Percentiles rank a stretch among this genome's conserved stretches.
These are phyloP conservation scores for Cutaneotrichosporon sp. DNA, from an alignment of 1,284 basidiomycete species.

Conservation along the genomic window DNA sequence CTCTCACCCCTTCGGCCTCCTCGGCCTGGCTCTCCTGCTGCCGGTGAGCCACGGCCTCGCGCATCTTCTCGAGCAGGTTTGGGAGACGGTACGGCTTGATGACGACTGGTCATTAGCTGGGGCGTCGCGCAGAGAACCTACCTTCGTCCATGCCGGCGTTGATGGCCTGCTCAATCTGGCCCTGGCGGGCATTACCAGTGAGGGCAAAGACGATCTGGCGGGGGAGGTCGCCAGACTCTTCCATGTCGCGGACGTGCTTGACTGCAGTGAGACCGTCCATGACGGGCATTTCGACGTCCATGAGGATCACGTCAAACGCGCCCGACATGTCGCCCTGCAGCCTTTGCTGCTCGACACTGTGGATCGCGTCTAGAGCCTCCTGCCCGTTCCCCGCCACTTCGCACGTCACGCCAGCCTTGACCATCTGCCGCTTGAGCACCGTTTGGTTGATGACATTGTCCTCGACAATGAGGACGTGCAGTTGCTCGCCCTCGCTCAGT, in stretches of 20 bases:
- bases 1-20: no score
- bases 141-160: constrained; percentile 27
- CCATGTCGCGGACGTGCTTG: constrained; percentile 33
- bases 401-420: constrained; percentile 30
- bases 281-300: constrained; percentile 38
- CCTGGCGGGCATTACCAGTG: constrained; percentile 40
- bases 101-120: constrained; percentile 10
- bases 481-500: background rate
- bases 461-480: constrained; percentile 24
- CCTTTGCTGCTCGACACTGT: background rate
- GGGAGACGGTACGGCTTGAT: constrained; percentile 25
- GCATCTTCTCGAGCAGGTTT: constrained; percentile 15
- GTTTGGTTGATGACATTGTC: constrained; percentile 49
- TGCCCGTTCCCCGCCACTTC: constrained; percentile 41
- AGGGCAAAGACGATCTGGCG: constrained; percentile 38
- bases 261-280: constrained; percentile 45
- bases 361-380: constrained; percentile 35
- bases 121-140: background rate
- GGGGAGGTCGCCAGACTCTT: constrained; percentile 26
- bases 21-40: background rate
- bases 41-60: background rate
- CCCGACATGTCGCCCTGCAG: background rate
- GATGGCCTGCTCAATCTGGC: constrained; percentile 33
- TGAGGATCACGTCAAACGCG: constrained; percentile 22
- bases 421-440: constrained; percentile 42